A percentile compares a stretch with the other conserved stretches of the same genome.
These are phyloP conservation scores for Closterium sp. DNA, from an alignment of 139 green algal genomes.

Conservation along the genomic window DNA sequence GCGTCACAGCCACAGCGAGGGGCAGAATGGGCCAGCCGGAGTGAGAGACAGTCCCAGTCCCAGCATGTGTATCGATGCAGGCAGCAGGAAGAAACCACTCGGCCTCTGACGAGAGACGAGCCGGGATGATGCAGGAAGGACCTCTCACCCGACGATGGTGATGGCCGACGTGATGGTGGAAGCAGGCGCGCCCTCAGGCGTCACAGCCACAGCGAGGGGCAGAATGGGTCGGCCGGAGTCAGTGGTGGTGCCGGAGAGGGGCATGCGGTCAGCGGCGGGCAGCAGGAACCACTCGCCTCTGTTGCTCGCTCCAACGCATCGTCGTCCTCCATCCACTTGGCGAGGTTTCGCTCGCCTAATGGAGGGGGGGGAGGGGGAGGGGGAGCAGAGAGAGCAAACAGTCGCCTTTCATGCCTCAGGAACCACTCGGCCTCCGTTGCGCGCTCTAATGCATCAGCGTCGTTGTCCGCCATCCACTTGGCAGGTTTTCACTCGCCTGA, in stretches of 20 bases:
- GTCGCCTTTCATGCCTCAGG: not conserved
- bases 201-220: not conserved
- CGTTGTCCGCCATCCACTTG: constrained; percentile 34
- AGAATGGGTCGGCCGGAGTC: constrained; percentile 11
- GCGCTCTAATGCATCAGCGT: constrained; percentile 25
- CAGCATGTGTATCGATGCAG: too few species aligned
- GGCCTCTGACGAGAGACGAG: too few species aligned
- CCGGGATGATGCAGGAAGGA: too few species aligned
- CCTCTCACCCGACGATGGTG: constrained; percentile 30
- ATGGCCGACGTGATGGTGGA: not conserved
- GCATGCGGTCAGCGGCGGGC: constrained; percentile 21
- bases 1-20: too few species aligned
- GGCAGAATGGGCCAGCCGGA: not conserved
- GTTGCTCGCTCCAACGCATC: constrained; percentile 31
- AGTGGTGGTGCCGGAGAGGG: not conserved
- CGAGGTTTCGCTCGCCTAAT: too few species aligned
- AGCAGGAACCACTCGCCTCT: constrained; percentile 31
- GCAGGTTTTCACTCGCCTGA: not conserved
- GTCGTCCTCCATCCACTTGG: constrained; percentile 32
- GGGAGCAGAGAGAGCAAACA: too few species aligned
- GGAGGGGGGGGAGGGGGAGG: too few species aligned
- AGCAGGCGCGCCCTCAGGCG: not conserved
- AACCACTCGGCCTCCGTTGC: constrained; percentile 23
- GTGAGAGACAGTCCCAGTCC: constrained; percentile 1
- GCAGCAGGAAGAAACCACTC: not conserved